Evolutionary conservation across 768 basidiomycete species (phyloP), one percentile per base, ranked within the genome.

Genomic region (Calocybe gangraenosa): DNA sequence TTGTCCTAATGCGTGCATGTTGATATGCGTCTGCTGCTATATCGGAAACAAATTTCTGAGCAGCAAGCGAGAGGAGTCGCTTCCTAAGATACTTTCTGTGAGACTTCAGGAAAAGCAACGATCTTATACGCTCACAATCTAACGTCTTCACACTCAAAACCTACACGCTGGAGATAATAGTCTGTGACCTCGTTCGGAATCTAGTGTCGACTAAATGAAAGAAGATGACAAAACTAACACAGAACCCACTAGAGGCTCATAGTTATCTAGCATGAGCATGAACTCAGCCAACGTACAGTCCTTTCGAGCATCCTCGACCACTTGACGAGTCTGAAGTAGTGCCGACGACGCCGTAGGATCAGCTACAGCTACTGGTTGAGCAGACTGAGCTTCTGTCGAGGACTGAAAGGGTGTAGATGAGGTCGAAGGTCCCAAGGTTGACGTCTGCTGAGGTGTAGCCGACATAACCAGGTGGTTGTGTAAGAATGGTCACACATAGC

Each of bases 111-210:
- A 3, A 2, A 4, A 3, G 10, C 22, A 47, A 21, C 20, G 21
- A 14, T n/a, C 19, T 42, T 28, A 28, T 11, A 28, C 11, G 56
- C 84, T 57, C 57, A 96, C 93, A 98, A 64, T 57, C 95, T 81
- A 39, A 92, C 81, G 59, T 98, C 95, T 50, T 93, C 86, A 58
- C 89, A 94, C 55, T 97, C 93, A 64, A 97, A 97, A 1, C 95
- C 96, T 15, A 94, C 89, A 44, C 86, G 79, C 63, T 98, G 93
- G 9, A 99, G 80, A 67, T 96, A 98, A 64, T 94, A 96, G 58
- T 96, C 92, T 3, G 94, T 96, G 18, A 99, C 92, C 64, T 98
- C 94, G 61, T 92, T 95, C 0, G 95, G 95, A 50, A 98, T 91
- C 94, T 97, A 60, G 30, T n/a, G n/a, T 14, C 6, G 7, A 35